Base-by-base conservation (phyloP, 208 protist species). In the Crithidia brevicula region DNA sequence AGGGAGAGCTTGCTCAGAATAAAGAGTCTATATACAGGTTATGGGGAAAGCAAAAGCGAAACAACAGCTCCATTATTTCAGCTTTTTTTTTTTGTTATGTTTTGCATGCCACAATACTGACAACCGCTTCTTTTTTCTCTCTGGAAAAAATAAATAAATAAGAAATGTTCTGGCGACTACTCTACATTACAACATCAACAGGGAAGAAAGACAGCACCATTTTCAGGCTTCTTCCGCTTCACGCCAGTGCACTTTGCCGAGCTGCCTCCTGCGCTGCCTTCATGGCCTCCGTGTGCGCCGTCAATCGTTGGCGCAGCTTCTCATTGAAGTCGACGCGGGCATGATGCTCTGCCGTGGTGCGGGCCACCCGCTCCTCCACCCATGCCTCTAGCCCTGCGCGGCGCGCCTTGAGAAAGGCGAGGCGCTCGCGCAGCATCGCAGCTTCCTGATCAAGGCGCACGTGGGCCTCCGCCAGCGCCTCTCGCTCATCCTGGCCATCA, bases 211-310 rank as follows among this genome's bases (percentile, higher is more conserved):
- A n/a, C 16, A 47, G 42, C 5, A 47, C 16, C 42, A 9, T 9
- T 47, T 47, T 0, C 0, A 18, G 42, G 13, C 42, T 47, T 47
- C 42, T 23, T 36, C 15, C 1, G 34, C 7, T 30, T 56, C 38
- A 60, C 28, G 63, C 25, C 45, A 70, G 36, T 22, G 70, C 79
- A 22, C 67, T 73, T 18, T 72, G 63, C 6, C 85, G 82, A 30
- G 76, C 66, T 4, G 67, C 67, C 4, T 88, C 76, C 58, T 86
- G 76, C 31, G 42, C 61, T 10, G 36, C 72, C 54, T 79, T 80
- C 15, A 84, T 57, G 20, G 47, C 51, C 30, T 84, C 79, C 22
- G 73, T 78, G 47, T 83, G 71, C 57, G 31, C 28, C 45, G 53
- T 50, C 49, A 91, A 65, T 3, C 81, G 82, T 34, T 82, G 71